Conservation (phyloP, 805 yeast species). For the Jamesozyma spencerorum region DNA sequence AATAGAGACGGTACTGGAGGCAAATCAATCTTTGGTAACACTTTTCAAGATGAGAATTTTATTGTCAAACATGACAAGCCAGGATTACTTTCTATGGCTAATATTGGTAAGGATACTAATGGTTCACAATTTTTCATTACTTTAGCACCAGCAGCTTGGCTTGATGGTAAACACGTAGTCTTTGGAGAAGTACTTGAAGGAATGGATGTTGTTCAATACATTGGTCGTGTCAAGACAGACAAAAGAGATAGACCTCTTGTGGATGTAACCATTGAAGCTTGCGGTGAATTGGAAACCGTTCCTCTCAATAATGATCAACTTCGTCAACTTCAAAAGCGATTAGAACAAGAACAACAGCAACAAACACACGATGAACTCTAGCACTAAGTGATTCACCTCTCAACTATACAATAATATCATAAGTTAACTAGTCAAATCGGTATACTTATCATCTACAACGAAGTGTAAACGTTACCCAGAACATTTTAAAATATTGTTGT, state of each 20-base stretch:
- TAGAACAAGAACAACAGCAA: constrained; percentile 5
- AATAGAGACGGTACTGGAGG: constrained; percentile 93
- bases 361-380: constrained; percentile 8
- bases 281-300: constrained; percentile 12
- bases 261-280: constrained; percentile 7
- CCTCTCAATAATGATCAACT: constrained; percentile 1
- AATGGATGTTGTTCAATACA: constrained; percentile 65
- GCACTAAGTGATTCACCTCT: too few relatives aligned
- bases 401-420: too few relatives aligned
- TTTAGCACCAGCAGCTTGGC: constrained; percentile 61
- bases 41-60: constrained; percentile 65
- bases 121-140: constrained; percentile 94
- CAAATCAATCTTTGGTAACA: constrained; percentile 68
- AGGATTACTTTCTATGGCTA: constrained; percentile 86
- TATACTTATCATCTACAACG: constrained; percentile 1
- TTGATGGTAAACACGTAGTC: constrained; percentile 86
- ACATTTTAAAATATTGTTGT: background rate
- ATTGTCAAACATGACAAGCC: constrained; percentile 60
- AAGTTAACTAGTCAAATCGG: too few relatives aligned
- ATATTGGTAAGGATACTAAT: constrained; percentile 93
- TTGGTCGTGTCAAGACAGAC: constrained; percentile 42
- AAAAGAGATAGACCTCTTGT: constrained; percentile 8
- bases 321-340: constrained; percentile 5
- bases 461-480: background rate
- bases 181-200: constrained; percentile 86